Evolutionary conservation across 2,329 filamentous ascomycete species (phyloP).

Genomic region (Colletotrichum paranaense): DNA sequence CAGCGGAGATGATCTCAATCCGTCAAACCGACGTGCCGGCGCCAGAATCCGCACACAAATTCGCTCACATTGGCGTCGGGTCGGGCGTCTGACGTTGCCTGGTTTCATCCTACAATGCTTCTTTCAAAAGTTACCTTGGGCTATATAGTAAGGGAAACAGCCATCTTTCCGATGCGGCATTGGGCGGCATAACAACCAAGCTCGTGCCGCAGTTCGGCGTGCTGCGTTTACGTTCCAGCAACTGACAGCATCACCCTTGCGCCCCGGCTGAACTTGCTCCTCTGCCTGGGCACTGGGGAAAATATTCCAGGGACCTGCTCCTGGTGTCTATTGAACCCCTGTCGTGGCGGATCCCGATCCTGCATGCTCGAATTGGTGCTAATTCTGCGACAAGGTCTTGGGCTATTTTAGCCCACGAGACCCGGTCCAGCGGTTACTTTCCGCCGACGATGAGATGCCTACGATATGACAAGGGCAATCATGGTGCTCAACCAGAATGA

Average conservation of each 20-base stretch:
- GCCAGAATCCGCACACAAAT: not conserved
- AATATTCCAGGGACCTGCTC: not conserved
- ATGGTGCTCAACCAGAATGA: not conserved
- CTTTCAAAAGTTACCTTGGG: not conserved
- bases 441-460: conserved; percentile 5
- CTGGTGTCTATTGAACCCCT: conserved; percentile 12
- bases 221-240: not conserved
- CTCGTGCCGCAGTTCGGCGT: not conserved
- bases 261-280: conserved; percentile 9
- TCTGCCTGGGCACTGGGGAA: conserved; percentile 8
- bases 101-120: not conserved
- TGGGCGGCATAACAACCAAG: not conserved
- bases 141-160: not conserved
- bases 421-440: conserved; percentile 25
- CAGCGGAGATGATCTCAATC: conserved; percentile 34
- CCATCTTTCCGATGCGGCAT: not conserved
- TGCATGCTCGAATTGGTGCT: conserved; percentile 18
- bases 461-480: conserved; percentile 2
- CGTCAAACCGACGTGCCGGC: conserved; percentile 27
- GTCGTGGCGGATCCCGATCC: conserved; percentile 25
- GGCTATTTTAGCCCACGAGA: conserved; percentile 29
- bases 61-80: not conserved
- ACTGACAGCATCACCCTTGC: conserved; percentile 21
- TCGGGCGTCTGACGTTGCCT: not conserved
- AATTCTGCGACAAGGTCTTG: conserved; percentile 29